Evolutionary conservation across 1,284 basidiomycete genomes (phyloP).

Genomic region (Trichosporon coremiiforme): DNA sequence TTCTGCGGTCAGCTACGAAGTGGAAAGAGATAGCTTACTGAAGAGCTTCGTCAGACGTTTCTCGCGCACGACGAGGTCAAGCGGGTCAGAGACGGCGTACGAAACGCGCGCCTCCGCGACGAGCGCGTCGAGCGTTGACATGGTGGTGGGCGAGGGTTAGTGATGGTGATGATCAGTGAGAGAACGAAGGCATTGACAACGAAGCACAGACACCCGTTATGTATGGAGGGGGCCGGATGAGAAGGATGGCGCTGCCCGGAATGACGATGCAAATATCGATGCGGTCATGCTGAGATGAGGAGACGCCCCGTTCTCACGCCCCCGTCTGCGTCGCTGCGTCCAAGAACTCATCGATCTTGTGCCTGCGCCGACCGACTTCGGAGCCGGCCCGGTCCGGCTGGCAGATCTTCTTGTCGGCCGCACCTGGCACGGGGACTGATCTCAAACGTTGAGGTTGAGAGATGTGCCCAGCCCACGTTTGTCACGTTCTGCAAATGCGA

Average conservation of each 20-base stretch:
- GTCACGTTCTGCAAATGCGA: too few species aligned
- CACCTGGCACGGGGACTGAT: too few species aligned
- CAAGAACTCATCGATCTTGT: background rate
- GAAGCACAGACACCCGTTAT: background rate
- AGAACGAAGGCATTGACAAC: background rate
- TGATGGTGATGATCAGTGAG: background rate
- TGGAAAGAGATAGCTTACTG: background rate
- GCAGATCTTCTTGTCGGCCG: background rate
- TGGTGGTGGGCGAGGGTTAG: background rate
- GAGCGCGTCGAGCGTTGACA: conserved; percentile 9
- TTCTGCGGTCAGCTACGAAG: background rate
- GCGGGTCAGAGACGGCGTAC: background rate
- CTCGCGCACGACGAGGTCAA: conserved; percentile 12
- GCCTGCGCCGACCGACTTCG: background rate
- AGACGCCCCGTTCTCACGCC: conserved; percentile 12
- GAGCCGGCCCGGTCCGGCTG: background rate
- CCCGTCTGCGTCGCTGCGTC: background rate
- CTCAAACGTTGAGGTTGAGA: too few species aligned
- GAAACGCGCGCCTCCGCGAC: background rate
- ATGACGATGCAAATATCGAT: too few species aligned
- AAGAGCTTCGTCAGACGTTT: background rate
- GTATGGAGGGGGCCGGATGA: background rate
- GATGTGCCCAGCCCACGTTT: too few species aligned
- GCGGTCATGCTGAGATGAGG: too few species aligned
- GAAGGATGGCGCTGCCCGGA: too few species aligned